Conservation (phyloP, 1,284 basidiomycete genomes). For the Amylostereum chailletii region DNA sequence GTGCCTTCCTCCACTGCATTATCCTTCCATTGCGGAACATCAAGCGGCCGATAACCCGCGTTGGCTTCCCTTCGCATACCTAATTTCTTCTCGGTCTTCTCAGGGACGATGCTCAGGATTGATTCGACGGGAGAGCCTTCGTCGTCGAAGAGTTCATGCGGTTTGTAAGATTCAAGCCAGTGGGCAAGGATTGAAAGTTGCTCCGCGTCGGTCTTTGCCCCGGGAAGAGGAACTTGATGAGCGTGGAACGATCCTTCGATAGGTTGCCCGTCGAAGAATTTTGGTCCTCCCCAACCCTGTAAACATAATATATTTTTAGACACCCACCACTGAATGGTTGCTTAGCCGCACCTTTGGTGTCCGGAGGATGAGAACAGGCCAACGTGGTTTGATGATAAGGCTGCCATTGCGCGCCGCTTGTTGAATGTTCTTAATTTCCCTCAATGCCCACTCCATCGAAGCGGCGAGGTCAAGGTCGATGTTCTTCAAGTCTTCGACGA, state of each 20-base stretch:
- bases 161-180: constrained; percentile 67
- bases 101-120: constrained; percentile 52
- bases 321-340: not conserved
- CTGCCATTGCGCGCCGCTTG: constrained; percentile 65
- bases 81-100: constrained; percentile 42
- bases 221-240: constrained; percentile 78
- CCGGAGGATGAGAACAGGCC: constrained; percentile 79
- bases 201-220: constrained; percentile 51
- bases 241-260: constrained; percentile 73
- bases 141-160: constrained; percentile 51
- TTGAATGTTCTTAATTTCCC: constrained; percentile 74
- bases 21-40: constrained; percentile 58
- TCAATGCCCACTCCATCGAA: constrained; percentile 76
- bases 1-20: constrained; percentile 44
- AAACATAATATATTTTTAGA: not conserved
- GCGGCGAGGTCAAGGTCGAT: constrained; percentile 68
- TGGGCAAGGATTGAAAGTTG: constrained; percentile 55
- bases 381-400: constrained; percentile 76
- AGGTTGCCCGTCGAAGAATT: constrained; percentile 51
- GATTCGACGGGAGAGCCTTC: constrained; percentile 40
- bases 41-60: constrained; percentile 50
- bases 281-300: constrained; percentile 62
- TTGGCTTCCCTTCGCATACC: constrained; percentile 65
- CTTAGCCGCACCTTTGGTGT: constrained; percentile 55
- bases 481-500: constrained; percentile 67